Base-by-base conservation (phyloP, 1,284 basidiomycete genomes). In the Peniophora sp. region DNA sequence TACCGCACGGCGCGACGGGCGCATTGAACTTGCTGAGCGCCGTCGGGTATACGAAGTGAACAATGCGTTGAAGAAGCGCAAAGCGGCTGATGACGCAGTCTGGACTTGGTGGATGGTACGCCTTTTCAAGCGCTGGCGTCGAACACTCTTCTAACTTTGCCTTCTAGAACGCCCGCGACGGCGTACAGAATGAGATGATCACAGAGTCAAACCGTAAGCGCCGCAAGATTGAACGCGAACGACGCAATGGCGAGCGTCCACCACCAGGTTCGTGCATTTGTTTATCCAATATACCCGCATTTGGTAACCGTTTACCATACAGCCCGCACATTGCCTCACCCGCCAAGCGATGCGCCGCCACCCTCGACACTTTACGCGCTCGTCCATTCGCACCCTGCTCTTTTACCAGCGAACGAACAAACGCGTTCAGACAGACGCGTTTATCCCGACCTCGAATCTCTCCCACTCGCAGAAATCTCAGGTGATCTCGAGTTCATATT, bases 121-220 rank as follows among this genome's bases (percentile, higher is more conserved):
- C 63, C 52, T 36, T 45, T 48, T 10, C 32, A 2, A 34, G 23
- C 10, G 25, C 19, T n/a, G 19, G 16, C 34, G 2, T n/a, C 49
- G 34, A 51, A 38, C 46, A 27, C 23, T 43, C n/a, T 22, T 22
- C 17, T 36, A 50, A 34, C n/a, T 47, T 24, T 14, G 14, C 38
- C 22, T 19, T 36, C 27, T 50, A 89, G 85, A 63, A 81, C 53
- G 72, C 80, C 17, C 74, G 81, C 50, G 84, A 87, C 57, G 81
- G 85, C 45, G 68, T 93, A n/a, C 85, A 92, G 57, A 83, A 78
- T 0, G 79, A 84, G 16, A 86, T 92, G 84, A 83, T 92, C 49
- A 79, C 90, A 0, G 90, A 93, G 57, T 80, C 83, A 14, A 91
- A 88, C 58, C 73, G 89, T 53, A 92, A 93, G 64, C 75, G 88